phyloP scores from a whole-genome alignment of 2,329 filamentous ascomycete species.

The Cladophialophora immunda region DNA sequence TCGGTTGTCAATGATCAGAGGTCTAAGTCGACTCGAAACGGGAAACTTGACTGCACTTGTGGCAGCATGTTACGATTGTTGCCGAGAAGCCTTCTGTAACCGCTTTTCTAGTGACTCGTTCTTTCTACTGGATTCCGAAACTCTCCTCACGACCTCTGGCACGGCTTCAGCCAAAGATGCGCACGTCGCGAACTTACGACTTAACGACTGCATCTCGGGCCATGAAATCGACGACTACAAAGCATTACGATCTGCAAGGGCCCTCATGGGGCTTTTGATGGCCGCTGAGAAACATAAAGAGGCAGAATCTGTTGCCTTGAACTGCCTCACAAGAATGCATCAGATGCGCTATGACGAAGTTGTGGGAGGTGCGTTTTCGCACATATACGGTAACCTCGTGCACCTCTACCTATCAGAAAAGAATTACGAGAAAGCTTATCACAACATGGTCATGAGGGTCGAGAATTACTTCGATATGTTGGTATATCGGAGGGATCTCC shows the following conservation, averaged over 20 bases:
- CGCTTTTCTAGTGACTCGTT: slow-evolving; percentile 9
- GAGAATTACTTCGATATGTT: slow-evolving; percentile 15
- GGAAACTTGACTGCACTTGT: slow-evolving; percentile 4
- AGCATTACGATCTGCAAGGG: slow-evolving; percentile 4
- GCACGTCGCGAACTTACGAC: not conserved
- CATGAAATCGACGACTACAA: not conserved
- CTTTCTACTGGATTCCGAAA: slow-evolving; percentile 23
- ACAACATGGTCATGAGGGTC: slow-evolving; percentile 4
- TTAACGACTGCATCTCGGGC: not conserved
- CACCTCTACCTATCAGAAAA: slow-evolving; percentile 16
- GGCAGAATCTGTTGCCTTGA: slow-evolving; percentile 12
- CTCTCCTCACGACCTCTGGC: not conserved
- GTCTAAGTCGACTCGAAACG: slow-evolving; percentile 4
- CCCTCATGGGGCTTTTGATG: slow-evolving; percentile 17
- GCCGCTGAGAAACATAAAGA: slow-evolving; percentile 1
- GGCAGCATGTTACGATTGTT: slow-evolving; percentile 1
- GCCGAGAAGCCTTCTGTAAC: not conserved
- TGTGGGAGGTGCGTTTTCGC: slow-evolving; percentile 11
- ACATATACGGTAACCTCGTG: slow-evolving; percentile 14
- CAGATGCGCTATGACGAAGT: slow-evolving; percentile 9
- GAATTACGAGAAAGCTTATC: slow-evolving; percentile 23
- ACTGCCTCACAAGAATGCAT: slow-evolving; percentile 5
- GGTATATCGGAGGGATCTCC: slow-evolving; percentile 3
- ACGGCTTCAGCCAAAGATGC: no score
- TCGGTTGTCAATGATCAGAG: not conserved